Conservation (phyloP, 257 asterid genomes). For the Phtheirospermum japonicum region DNA sequence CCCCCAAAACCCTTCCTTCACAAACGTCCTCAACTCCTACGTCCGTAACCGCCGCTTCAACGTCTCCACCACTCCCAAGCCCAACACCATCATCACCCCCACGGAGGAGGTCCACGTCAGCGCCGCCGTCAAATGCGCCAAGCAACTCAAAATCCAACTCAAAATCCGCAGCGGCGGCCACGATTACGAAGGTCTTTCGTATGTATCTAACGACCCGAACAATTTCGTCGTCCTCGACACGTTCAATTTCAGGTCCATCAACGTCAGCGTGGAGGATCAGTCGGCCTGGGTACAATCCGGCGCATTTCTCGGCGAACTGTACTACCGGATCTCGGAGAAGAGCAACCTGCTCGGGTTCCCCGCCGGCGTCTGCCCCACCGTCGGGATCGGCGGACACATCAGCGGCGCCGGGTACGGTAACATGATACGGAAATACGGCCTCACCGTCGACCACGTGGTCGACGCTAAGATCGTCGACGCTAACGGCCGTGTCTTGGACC, state of each 20-base stretch:
- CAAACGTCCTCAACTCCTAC: slow-evolving; percentile 23
- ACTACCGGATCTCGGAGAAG: slow-evolving; percentile 36
- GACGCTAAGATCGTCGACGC: slow-evolving; percentile 43
- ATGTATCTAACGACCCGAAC: slow-evolving; percentile 24
- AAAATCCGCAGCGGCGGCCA: slow-evolving; percentile 22
- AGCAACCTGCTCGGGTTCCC: slow-evolving; percentile 37
- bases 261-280: slow-evolving; percentile 21
- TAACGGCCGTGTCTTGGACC: slow-evolving; percentile 36
- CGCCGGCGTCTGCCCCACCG: slow-evolving; percentile 45
- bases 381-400: slow-evolving; percentile 46
- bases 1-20: slow-evolving; percentile 29
- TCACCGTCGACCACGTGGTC: slow-evolving; percentile 39
- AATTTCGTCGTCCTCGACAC: slow-evolving; percentile 37
- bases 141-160: slow-evolving; percentile 17
- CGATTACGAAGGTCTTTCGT: slow-evolving; percentile 34
- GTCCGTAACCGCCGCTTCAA: slow-evolving; percentile 34
- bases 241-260: slow-evolving; percentile 37
- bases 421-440: slow-evolving; percentile 34
- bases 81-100: slow-evolving; percentile 27
- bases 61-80: slow-evolving; percentile 30
- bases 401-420: slow-evolving; percentile 40
- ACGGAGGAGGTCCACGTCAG: slow-evolving; percentile 28
- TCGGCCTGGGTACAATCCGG: slow-evolving; percentile 44
- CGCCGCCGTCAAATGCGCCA: slow-evolving; percentile 28
- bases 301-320: slow-evolving; percentile 41